These are phyloP conservation scores for Solanum habrochaites DNA, from an alignment of 257 asterid species.

Conservation along the genomic window DNA sequence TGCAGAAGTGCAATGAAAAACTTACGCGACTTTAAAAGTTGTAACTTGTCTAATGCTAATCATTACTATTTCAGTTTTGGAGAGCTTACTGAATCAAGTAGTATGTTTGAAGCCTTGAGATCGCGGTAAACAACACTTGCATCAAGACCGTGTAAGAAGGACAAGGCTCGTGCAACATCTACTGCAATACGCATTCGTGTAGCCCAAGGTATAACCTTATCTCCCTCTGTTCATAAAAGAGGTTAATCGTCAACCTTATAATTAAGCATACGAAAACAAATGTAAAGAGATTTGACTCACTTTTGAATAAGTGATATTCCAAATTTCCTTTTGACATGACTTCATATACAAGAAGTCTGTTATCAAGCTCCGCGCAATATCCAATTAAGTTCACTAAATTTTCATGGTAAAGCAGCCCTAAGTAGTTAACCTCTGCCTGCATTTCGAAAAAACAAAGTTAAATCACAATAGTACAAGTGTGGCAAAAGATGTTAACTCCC, in stretches of 20 bases:
- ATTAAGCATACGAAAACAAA: too few relatives aligned
- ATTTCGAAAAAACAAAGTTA: neutral
- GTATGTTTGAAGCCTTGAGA: constrained; percentile 54
- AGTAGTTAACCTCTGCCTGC: constrained; percentile 4
- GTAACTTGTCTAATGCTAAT: neutral
- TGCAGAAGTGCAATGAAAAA: constrained; percentile 9
- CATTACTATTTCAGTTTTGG: neutral
- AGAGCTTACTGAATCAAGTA: constrained; percentile 45
- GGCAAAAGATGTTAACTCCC: neutral
- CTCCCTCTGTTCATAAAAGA: constrained; percentile 36
- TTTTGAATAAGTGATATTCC: constrained; percentile 1
- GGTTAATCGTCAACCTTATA: neutral
- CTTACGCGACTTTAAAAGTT: neutral
- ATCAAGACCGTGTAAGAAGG: constrained; percentile 43
- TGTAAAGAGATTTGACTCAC: neutral
- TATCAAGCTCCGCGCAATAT: neutral
- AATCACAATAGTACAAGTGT: neutral
- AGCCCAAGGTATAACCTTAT: constrained; percentile 48
- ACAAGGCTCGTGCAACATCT: constrained; percentile 50
- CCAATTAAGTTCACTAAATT: constrained; percentile 3
- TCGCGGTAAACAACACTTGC: constrained; percentile 59
- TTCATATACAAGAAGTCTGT: constrained; percentile 1
- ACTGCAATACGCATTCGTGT: constrained; percentile 40
- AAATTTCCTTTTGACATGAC: constrained; percentile 6
- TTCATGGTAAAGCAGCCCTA: neutral